Conservation (phyloP, 768 basidiomycete genomes). For the Coprinopsis marcescibilis region DNA sequence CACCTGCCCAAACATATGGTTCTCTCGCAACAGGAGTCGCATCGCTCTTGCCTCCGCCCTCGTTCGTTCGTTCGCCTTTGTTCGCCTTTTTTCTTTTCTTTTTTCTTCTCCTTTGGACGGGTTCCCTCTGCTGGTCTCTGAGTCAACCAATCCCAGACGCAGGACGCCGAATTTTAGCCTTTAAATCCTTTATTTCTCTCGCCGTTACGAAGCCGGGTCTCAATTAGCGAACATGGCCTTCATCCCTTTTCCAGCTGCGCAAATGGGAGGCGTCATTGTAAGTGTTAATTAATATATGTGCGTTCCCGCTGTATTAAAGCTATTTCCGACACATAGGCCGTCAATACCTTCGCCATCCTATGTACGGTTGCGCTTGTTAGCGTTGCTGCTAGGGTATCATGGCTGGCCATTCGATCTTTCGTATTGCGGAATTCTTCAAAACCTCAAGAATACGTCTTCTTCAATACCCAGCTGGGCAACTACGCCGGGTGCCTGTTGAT, state of each 20-base stretch:
- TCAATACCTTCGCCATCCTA: conserved; percentile 48
- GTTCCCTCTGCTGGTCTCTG: conserved; percentile 24
- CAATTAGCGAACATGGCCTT: conserved; percentile 13
- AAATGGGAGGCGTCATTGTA: conserved; percentile 35
- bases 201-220: conserved; percentile 7
- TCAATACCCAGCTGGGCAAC: conserved; percentile 65
- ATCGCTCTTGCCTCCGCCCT: conserved; percentile 13
- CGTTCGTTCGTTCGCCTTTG: conserved; percentile 14
- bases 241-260: conserved; percentile 24
- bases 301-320: background rate
- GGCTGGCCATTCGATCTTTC: conserved; percentile 35
- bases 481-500: conserved; percentile 61
- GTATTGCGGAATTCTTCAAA: conserved; percentile 20
- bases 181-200: conserved; percentile 15
- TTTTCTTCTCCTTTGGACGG: conserved; percentile 27
- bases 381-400: conserved; percentile 42
- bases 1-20: background rate
- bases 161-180: conserved; percentile 28
- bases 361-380: conserved; percentile 49
- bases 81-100: conserved; percentile 16
- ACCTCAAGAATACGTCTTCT: conserved; percentile 52
- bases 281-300: conserved; percentile 13
- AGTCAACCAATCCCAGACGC: conserved; percentile 29
- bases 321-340: conserved; percentile 25
- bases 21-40: background rate